These are phyloP conservation scores for Pholiota molesta DNA, from an alignment of 768 basidiomycete species.

Conservation along the genomic window DNA sequence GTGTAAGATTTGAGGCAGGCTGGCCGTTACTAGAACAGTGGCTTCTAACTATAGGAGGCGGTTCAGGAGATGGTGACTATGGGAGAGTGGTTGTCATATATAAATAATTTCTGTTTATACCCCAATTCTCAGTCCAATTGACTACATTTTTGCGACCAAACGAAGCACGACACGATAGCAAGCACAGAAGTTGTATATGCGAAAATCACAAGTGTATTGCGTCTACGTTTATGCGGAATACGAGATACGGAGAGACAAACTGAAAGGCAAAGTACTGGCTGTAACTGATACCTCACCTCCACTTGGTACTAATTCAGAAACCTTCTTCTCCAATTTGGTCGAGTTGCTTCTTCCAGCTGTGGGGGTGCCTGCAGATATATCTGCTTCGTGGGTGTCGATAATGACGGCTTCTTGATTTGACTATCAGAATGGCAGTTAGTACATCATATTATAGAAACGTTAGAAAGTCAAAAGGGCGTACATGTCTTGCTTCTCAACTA, in stretches of 20 bases:
- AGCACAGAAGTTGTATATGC: not conserved
- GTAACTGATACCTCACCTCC: conserved; percentile 88
- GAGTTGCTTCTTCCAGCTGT: conserved; percentile 84
- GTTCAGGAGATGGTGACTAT: conserved; percentile 65
- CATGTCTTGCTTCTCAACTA: conserved; percentile 91
- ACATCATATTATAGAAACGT: conserved; percentile 8
- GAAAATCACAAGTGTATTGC: not conserved
- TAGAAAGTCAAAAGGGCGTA: conserved; percentile 42
- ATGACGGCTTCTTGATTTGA: conserved; percentile 95
- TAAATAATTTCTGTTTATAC: conserved; percentile 42
- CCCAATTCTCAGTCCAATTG: no score
- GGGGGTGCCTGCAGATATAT: conserved; percentile 96
- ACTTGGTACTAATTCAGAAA: conserved; percentile 76
- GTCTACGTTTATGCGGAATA: conserved; percentile 38
- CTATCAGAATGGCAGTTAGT: conserved; percentile 40
- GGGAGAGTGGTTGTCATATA: conserved; percentile 82
- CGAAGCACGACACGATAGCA: not conserved
- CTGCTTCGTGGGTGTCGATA: conserved; percentile 74
- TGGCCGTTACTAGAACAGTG: conserved; percentile 83
- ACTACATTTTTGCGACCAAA: not conserved
- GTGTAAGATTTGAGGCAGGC: conserved; percentile 77
- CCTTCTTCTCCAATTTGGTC: conserved; percentile 89
- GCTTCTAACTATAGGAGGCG: conserved; percentile 63
- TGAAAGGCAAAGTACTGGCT: conserved; percentile 88
- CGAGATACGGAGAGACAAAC: conserved; percentile 65